Percentiles rank a stretch among this genome's conserved stretches.
Conservation (phyloP, 2,329 filamentous ascomycete species). For the Apiospora malaysiana region DNA sequence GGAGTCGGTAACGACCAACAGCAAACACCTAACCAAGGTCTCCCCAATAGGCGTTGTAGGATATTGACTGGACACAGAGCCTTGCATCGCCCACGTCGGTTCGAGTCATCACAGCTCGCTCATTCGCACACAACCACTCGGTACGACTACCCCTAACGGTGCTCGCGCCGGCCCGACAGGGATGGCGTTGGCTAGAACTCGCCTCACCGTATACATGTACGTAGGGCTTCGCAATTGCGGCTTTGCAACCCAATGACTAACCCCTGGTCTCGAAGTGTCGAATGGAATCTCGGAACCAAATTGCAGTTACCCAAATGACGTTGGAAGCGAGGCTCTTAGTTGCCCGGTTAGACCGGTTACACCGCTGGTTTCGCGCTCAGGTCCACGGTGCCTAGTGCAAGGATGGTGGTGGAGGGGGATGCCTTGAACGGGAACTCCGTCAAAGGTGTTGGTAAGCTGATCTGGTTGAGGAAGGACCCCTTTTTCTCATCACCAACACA, state of each 20-base stretch:
- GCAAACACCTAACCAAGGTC: no score
- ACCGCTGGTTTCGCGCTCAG: not conserved
- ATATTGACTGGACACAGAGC: not conserved
- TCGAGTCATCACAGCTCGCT: not conserved
- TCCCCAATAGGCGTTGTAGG: not conserved
- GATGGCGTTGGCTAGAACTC: no score
- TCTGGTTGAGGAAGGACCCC: not conserved
- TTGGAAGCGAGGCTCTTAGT: not conserved
- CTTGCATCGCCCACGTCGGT: not conserved
- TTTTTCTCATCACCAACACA: not conserved
- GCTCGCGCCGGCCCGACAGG: not conserved
- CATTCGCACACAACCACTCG: not conserved
- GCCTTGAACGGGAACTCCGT: not conserved
- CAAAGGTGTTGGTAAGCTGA: not conserved
- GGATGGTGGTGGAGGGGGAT: not conserved
- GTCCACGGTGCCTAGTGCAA: not conserved
- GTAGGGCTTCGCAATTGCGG: not conserved
- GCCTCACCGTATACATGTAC: no score
- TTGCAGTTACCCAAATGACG: not conserved
- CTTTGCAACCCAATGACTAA: not conserved
- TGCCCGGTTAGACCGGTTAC: not conserved
- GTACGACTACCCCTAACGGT: not conserved
- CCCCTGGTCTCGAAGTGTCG: not conserved
- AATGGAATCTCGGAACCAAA: not conserved
- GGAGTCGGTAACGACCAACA: not conserved